Evolutionary conservation across 352 stramenopile genomes (phyloP), one percentile per base, ranked within the genome.

Genomic region (Pythium myriotylum): DNA sequence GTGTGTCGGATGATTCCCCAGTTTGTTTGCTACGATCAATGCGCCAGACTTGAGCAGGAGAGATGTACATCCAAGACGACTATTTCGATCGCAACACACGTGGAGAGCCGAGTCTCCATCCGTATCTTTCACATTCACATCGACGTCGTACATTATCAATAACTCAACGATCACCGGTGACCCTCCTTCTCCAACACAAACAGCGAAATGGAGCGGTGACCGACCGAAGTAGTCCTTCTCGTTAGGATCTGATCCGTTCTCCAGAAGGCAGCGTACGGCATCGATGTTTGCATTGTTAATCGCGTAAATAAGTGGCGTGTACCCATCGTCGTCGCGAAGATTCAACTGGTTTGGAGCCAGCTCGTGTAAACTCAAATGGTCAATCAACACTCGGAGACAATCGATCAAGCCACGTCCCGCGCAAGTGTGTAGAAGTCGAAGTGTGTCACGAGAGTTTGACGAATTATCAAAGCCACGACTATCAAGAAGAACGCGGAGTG

Each of bases 221-320:
- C 84, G 78, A 0, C 82, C 79, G 26, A 88, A 90, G 45, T 65
- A 82, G 43, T 94, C 84, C 27, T 79, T 84, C 7, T 80, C 64
- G 29, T 95, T 77, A 0, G 84, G 80, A 43, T 47, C 62, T 4
- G 80, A 79, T 7, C 83, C 81, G 20, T 63, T 68, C 59, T 86
- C 72, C 2, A 94, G 63, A 19, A 96, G 66, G 32, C 68, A 80
- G 37, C 80, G 59, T 2, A 87, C 81, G 10, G 79, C 59, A 24
- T 84, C 69, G 0, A 76, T 37, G 50, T 79, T 74, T 2, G 74
- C 67, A 46, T 87, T 89, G 51, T 67, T 86, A 7, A 91, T 77
- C 0, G 79, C 86, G 53, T 93, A 92, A 17, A 94, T 90, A 17
- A 95, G 65, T 6, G 88, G 82, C 5, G 86, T 96, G 24, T 91